Base-by-base conservation (phyloP, 805 yeast genomes). In the Zygoascus flipseniorum region DNA sequence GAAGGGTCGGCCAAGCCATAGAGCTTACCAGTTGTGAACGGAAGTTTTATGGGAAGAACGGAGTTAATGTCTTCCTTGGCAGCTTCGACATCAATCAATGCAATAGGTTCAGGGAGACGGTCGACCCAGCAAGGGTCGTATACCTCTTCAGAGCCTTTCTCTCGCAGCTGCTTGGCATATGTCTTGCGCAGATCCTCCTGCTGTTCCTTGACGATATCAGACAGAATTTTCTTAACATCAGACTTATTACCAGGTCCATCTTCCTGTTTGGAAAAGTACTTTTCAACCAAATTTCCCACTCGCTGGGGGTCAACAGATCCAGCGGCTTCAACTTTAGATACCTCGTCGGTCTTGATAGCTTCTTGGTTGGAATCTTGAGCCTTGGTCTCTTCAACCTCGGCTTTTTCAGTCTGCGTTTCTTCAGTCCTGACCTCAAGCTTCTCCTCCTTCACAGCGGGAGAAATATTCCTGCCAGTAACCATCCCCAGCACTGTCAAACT, bases 1-100 rank as follows among this genome's bases (percentile, higher is more conserved):
- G 74, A 65, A 14, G 89, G 84, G 52, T 87, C 85, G 60, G 80
- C 70, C 63, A 95, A 83, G 20, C 98, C 98, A 69, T 77, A 89
- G 57, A 86, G 76, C 50, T 76, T 75, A 47, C 82, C 79, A 54
- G 76, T 76, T 70, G 89, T 95, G 90, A 93, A 87, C 53, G 96
- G 96, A 54, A 89, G 73, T 37, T 73, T 62, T 50, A 88, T 77
- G n/a, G 71, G 67, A 31, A 68, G 56, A 9, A 54, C 66, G 6
- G 80, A 76, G 47, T 65, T 63, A 16, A 73, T 54, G 60, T 80
- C 85, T 56, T 79, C 75, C 63, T 80, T 85, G 8, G 80, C 65
- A 20, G 73, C 76, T 8, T 77, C 78, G 45, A 71, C 67, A 52
- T 79, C 73, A 55, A 78, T 51, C 39, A 68, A 69, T 20, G 70